A percentile compares a stretch with the other conserved stretches of the same genome.
phyloP scores from a whole-genome alignment of 257 asterid species.

The Nicotiana knightiana region DNA sequence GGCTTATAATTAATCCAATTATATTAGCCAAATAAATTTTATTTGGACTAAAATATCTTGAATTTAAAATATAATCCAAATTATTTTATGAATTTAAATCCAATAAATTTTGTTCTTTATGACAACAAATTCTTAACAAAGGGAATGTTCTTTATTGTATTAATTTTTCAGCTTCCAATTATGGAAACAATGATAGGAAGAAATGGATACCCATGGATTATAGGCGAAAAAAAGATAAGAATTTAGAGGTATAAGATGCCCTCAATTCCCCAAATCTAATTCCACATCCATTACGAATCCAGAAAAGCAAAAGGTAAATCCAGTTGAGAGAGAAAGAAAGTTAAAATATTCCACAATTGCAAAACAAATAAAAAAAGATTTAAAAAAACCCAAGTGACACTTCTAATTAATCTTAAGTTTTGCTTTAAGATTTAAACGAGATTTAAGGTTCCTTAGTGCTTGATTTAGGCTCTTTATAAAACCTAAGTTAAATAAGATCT shows the following conservation, averaged over 20 bases:
- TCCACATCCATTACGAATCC: neutral
- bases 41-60: no score
- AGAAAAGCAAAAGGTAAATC: neutral
- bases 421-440: neutral
- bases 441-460: neutral
- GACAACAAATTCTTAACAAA: neutral
- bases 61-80: no score
- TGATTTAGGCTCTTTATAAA: neutral
- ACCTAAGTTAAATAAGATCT: neutral
- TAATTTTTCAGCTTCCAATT: neutral
- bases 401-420: neutral
- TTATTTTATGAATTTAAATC: no score
- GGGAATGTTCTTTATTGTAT: neutral
- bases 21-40: no score
- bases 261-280: conserved; percentile 5
- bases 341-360: no score
- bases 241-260: neutral
- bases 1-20: no score
- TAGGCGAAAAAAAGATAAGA: neutral
- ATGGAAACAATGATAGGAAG: neutral
- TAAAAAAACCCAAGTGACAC: neutral
- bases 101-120: no score
- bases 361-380: no score
- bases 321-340: no score
- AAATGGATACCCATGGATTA: neutral